Base-by-base conservation (phyloP, 208 protist species). In the Trypanosomatidae sp. region DNA sequence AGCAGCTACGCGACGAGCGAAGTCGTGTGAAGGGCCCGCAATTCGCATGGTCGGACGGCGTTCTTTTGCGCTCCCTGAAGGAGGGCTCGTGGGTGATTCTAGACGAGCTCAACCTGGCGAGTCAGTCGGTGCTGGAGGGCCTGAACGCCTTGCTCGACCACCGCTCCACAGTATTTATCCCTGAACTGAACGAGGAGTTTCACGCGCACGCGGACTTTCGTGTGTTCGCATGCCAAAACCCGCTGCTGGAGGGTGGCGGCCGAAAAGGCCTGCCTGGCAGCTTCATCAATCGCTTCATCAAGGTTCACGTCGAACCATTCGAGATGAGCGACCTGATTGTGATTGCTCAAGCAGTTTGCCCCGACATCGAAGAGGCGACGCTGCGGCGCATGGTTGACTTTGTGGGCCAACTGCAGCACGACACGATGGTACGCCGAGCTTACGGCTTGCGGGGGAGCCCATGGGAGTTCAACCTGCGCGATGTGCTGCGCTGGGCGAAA, bases 141-240 rank as follows among this genome's bases (percentile, higher is more conserved):
- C 92, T 99, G n/a, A 99, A 99, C 90, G 93, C 99, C 7, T 89
- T 99, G 55, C 91, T 99, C 13, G 99, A 99, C 91, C 99, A 99
- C 79, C 83, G 99, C 39, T 95, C 91, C 12, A 81, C 92, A 2
- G 89, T 98, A 28, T 98, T 95, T 76, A 95, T 98, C 62, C 96
- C 96, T n/a, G 95, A 98, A 75, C 77, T 98, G 22, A 89, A 90
- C 72, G 77, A 95, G 81, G 88, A 95, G 68, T 94, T 97, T 73
- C 87, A 87, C 73, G 88, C 95, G 15, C 85, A 91, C 41, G 71
- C 84, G 13, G 82, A 83, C 33, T 99, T 99, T 80, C 89, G 98
- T 68, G 88, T 99, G 1, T 99, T 99, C 91, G 99, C 98, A 1
- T 99, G 98, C 77, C 99, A 99, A 85, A 99, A 99, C 80, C 98